phyloP scores from a whole-genome alignment of 148 eudicot genomes.

The Diospyros kaki region DNA sequence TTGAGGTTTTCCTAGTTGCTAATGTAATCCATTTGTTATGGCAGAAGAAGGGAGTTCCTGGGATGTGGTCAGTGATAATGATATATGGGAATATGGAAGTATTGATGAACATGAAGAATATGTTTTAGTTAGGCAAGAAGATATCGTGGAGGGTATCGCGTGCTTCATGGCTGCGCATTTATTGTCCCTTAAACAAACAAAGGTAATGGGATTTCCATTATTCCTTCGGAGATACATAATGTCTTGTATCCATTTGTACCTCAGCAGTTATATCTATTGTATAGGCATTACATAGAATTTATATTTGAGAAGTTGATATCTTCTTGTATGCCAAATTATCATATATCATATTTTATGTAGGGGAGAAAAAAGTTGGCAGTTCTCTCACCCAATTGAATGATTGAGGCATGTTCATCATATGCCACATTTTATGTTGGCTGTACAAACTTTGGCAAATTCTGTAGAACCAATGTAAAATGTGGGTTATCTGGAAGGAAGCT shows the following conservation, averaged over 20 bases:
- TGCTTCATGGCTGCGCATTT: slow-evolving; percentile 93
- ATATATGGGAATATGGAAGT: slow-evolving; percentile 76
- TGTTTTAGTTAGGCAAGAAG: slow-evolving; percentile 87
- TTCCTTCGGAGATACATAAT: neutral
- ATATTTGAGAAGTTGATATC: too few relatives aligned
- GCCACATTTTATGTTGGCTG: too few relatives aligned
- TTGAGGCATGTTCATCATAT: too few relatives aligned
- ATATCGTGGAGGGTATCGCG: slow-evolving; percentile 91
- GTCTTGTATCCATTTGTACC: too few relatives aligned
- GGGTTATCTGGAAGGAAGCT: neutral
- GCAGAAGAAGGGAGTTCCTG: slow-evolving; percentile 87
- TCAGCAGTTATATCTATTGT: too few relatives aligned
- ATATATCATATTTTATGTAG: too few relatives aligned
- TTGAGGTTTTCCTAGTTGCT: neutral
- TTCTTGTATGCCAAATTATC: too few relatives aligned
- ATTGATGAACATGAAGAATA: slow-evolving; percentile 69
- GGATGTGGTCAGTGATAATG: slow-evolving; percentile 88
- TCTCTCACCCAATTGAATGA: too few relatives aligned
- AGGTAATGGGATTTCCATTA: slow-evolving; percentile 37
- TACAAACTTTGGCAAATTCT: too few relatives aligned
- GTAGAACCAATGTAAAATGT: too few relatives aligned
- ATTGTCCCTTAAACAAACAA: slow-evolving; percentile 75
- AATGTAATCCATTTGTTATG: slow-evolving; percentile 19
- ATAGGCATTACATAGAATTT: neutral
- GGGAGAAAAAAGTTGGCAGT: too few relatives aligned